phyloP scores from a whole-genome alignment of 768 basidiomycete species.

The Trichaptum fuscoviolaceum region DNA sequence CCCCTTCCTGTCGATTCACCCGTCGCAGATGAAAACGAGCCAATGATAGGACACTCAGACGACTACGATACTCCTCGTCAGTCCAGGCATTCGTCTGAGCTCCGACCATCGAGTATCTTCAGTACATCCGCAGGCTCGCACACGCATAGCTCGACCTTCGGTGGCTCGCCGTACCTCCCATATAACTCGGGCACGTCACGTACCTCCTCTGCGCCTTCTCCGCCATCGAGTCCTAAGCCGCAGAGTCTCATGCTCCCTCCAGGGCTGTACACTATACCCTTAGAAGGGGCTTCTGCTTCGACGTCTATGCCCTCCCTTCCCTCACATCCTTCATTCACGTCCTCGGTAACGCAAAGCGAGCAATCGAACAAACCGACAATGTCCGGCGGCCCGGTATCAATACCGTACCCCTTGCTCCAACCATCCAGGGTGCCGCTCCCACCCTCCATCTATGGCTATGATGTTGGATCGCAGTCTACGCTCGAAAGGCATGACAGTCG shows the following conservation, averaged over 20 bases:
- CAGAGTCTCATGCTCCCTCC: not conserved
- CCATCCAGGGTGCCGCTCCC: not conserved
- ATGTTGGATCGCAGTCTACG: not conserved
- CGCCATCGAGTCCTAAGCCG: not conserved
- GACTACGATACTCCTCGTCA: not conserved
- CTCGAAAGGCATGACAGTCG: not conserved
- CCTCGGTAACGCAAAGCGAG: not conserved
- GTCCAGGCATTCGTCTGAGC: not conserved
- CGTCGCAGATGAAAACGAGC: not conserved
- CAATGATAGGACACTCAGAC: constrained; percentile 1
- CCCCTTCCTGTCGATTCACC: not conserved
- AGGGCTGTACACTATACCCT: not conserved
- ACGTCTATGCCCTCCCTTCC: not conserved
- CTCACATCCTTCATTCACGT: not conserved
- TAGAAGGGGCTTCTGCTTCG: not conserved
- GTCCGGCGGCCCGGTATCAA: not conserved
- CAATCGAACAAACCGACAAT: not conserved
- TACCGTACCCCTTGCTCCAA: not conserved
- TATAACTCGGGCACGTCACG: not conserved
- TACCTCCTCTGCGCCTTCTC: not conserved
- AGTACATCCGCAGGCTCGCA: not conserved
- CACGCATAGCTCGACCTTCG: not conserved
- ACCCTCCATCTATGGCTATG: not conserved
- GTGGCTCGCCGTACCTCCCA: not conserved
- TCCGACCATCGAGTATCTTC: not conserved